Evolutionary conservation across 768 basidiomycete species (phyloP).

Genomic region (Vishniacozyma victoriae): DNA sequence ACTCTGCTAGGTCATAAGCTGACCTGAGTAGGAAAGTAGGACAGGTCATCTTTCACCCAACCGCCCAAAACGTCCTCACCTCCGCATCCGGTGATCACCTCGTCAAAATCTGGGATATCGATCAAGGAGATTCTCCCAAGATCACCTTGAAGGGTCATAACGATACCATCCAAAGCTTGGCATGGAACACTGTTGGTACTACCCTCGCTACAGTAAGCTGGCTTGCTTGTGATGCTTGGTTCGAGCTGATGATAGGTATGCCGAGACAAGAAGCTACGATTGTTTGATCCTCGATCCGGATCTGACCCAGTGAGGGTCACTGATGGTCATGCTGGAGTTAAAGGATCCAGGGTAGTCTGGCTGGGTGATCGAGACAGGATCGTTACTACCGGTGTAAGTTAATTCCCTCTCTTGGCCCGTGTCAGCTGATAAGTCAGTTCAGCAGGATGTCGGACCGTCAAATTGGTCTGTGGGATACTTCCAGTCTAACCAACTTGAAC

Average conservation of each 20-base stretch:
- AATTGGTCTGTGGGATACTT: conserved; percentile 81
- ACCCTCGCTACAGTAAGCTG: conserved; percentile 61
- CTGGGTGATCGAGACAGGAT: conserved; percentile 83
- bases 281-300: conserved; percentile 85
- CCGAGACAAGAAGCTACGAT: conserved; percentile 80
- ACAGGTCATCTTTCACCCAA: conserved; percentile 89
- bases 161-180: conserved; percentile 79
- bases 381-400: conserved; percentile 71
- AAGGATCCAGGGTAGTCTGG: conserved; percentile 82
- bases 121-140: conserved; percentile 61
- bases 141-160: conserved; percentile 65
- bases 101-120: conserved; percentile 87
- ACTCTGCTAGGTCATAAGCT: too few species aligned
- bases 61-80: conserved; percentile 78
- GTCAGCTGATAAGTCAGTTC: conserved; percentile 53
- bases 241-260: conserved; percentile 54
- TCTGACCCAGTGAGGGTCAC: conserved; percentile 71
- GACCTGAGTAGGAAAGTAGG: conserved; percentile 79
- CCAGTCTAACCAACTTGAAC: conserved; percentile 67
- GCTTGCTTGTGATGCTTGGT: neutral
- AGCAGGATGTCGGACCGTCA: conserved; percentile 95
- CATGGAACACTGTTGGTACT: conserved; percentile 75
- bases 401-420: neutral
- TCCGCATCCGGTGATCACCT: conserved; percentile 72
- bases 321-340: conserved; percentile 90